Evolutionary conservation across 2,329 filamentous ascomycete genomes (phyloP).

Genomic region (Fusarium mangiferae): DNA sequence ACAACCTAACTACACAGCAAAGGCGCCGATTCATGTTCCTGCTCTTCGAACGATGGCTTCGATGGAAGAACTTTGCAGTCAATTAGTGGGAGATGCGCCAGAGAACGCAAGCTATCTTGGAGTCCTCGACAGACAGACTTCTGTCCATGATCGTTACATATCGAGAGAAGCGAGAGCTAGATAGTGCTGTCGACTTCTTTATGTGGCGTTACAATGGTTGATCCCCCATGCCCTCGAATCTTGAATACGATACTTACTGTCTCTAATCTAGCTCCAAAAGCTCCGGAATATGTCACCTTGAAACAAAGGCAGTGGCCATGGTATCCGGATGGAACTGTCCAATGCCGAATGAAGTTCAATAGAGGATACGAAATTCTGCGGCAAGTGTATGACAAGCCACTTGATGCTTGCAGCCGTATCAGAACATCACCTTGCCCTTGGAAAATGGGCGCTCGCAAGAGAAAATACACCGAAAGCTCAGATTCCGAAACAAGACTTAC

Average conservation of each 20-base stretch:
- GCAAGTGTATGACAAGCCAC: background rate
- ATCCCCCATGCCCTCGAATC: background rate
- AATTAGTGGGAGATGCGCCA: background rate
- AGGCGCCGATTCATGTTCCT: background rate
- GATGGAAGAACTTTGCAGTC: background rate
- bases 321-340: background rate
- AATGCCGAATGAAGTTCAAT: background rate
- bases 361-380: background rate
- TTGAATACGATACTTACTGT: background rate
- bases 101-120: background rate
- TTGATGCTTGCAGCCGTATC: background rate
- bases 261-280: background rate
- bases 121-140: background rate
- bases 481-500: accelerated
- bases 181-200: background rate
- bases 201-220: background rate
- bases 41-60: background rate
- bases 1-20: background rate
- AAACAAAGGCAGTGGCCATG: background rate
- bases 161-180: background rate
- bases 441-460: too few relatives aligned
- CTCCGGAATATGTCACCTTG: accelerated
- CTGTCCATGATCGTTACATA: background rate
- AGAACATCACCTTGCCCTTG: background rate
- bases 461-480: background rate